Percentiles rank a stretch among this genome's conserved stretches.
phyloP scores from a whole-genome alignment of 208 protist genomes.

The Phytomonas sp. region DNA sequence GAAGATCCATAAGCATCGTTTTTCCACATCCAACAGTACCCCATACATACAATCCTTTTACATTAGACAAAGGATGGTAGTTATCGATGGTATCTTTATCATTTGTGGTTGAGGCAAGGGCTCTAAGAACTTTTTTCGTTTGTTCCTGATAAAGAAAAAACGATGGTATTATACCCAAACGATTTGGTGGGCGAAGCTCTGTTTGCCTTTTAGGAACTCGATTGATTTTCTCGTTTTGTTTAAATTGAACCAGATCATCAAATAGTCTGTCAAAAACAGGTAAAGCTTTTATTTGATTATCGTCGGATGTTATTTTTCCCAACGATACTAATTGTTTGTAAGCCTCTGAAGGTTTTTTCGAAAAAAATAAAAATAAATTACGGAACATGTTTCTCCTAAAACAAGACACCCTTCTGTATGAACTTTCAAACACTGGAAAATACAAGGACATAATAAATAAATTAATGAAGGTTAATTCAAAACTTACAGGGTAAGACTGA shows the following conservation, averaged over 20 bases:
- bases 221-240: slow-evolving; percentile 14
- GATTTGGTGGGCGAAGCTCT: slow-evolving; percentile 73
- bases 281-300: slow-evolving; percentile 50
- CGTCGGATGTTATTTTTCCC: slow-evolving; percentile 47
- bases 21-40: slow-evolving; percentile 95
- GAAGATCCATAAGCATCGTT: slow-evolving; percentile 94
- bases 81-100: slow-evolving; percentile 9
- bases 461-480: not conserved
- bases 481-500: not conserved
- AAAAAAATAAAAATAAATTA: slow-evolving; percentile 21
- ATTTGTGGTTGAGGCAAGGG: slow-evolving; percentile 25
- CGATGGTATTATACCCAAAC: slow-evolving; percentile 66
- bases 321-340: slow-evolving; percentile 41
- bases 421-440: slow-evolving; percentile 6
- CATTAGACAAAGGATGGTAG: slow-evolving; percentile 70
- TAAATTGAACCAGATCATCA: slow-evolving; percentile 58
- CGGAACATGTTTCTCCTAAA: slow-evolving; percentile 35
- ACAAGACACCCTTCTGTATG: not conserved
- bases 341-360: slow-evolving; percentile 37
- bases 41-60: slow-evolving; percentile 92
- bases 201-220: slow-evolving; percentile 44
- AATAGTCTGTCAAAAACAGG: slow-evolving; percentile 78
- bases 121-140: slow-evolving; percentile 57
- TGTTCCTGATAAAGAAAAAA: slow-evolving; percentile 72
- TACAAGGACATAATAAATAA: slow-evolving; percentile 7